A percentile compares a stretch with the other conserved stretches of the same genome.
Evolutionary conservation across 805 yeast genomes (phyloP).

Genomic region (Pichia paraexigua): DNA sequence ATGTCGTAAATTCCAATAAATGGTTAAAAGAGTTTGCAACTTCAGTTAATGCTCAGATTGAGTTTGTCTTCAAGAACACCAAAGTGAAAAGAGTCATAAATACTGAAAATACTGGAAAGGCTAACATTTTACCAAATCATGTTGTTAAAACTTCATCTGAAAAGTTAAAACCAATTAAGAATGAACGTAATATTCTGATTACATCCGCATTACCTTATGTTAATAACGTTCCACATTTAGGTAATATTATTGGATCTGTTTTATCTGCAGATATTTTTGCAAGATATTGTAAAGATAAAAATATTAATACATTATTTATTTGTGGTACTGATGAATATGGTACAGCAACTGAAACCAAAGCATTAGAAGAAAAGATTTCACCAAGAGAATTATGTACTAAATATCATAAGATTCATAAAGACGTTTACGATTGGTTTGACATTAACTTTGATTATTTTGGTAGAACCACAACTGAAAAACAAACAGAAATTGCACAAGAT

Average conservation of each 20-base stretch:
- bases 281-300: conserved; percentile 82
- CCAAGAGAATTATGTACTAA: conserved; percentile 89
- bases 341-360: conserved; percentile 98
- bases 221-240: conserved; percentile 96
- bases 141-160: conserved; percentile 13
- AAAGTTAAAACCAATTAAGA: conserved; percentile 56
- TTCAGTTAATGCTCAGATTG: conserved; percentile 38
- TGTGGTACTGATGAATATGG: conserved; percentile 99
- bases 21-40: conserved; percentile 41
- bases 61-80: conserved; percentile 39
- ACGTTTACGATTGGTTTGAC: conserved; percentile 95
- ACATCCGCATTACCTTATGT: conserved; percentile 98
- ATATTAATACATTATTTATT: conserved; percentile 74
- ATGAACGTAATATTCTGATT: conserved; percentile 74
- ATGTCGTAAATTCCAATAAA: conserved; percentile 3
- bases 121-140: conserved; percentile 16
- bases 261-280: conserved; percentile 90
- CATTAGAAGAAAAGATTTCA: conserved; percentile 83
- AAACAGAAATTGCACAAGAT: conserved; percentile 93
- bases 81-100: conserved; percentile 31
- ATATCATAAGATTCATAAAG: conserved; percentile 76
- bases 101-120: conserved; percentile 35
- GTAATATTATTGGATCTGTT: conserved; percentile 94
- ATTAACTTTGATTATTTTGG: conserved; percentile 94
- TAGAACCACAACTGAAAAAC: conserved; percentile 86